These are phyloP conservation scores for Myxozyma melibiosi DNA, from an alignment of 805 yeast genomes.

Conservation along the genomic window DNA sequence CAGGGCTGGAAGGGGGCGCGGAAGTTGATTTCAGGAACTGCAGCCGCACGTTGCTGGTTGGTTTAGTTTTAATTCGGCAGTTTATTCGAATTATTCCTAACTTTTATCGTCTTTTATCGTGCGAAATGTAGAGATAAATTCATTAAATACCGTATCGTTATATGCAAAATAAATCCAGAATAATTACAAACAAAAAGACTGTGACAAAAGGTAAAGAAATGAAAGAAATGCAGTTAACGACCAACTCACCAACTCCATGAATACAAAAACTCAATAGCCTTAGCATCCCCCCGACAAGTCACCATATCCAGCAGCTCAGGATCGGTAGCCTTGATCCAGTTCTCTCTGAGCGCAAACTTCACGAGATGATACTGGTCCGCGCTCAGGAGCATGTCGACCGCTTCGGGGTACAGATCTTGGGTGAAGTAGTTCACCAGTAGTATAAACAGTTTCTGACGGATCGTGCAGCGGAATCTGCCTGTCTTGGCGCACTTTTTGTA, in stretches of 20 bases:
- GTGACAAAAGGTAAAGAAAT: background rate
- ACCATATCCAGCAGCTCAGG: constrained; percentile 20
- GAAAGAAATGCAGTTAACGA: background rate
- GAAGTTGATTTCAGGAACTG: too few relatives aligned
- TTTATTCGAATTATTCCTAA: too few relatives aligned
- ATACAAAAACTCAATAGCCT: constrained; percentile 23
- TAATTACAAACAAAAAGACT: background rate
- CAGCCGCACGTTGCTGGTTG: too few relatives aligned
- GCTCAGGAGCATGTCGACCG: constrained; percentile 15
- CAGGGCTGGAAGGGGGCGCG: too few relatives aligned
- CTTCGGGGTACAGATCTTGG: constrained; percentile 19
- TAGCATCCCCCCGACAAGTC: constrained; percentile 20
- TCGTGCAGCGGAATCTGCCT: too few relatives aligned
- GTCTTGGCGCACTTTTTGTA: too few relatives aligned
- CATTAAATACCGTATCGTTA: too few relatives aligned
- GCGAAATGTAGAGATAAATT: too few relatives aligned
- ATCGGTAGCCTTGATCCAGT: constrained; percentile 9
- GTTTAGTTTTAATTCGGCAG: too few relatives aligned
- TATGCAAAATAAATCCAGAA: background rate
- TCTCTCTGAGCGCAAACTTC: constrained; percentile 4
- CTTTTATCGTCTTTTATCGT: too few relatives aligned
- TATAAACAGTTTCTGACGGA: constrained; percentile 3
- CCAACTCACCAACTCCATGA: background rate
- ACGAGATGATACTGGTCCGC: constrained; percentile 17
- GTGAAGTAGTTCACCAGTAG: background rate